Conservation (phyloP, 306 rosid species). For the Alnus glutinosa region DNA sequence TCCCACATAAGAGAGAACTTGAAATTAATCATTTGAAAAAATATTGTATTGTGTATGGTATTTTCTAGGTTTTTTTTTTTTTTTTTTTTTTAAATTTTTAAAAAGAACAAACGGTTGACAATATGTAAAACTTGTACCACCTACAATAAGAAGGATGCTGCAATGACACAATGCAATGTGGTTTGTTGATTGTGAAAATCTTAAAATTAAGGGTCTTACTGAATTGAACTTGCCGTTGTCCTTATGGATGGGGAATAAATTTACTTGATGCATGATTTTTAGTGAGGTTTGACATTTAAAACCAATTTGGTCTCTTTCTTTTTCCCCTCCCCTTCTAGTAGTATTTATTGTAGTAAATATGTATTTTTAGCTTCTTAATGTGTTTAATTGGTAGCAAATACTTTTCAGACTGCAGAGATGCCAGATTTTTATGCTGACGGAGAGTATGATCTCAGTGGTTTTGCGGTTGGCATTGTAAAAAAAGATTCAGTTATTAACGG, state of each 20-base stretch:
- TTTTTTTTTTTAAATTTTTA: neutral
- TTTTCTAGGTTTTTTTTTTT: too few relatives aligned
- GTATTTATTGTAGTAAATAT: neutral
- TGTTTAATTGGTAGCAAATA: constrained; percentile 17
- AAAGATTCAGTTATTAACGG: constrained; percentile 78
- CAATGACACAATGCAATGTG: neutral
- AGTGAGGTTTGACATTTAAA: neutral
- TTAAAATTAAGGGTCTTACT: neutral
- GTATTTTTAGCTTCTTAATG: constrained; percentile 1
- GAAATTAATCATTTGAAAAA: too few relatives aligned
- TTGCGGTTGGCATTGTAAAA: constrained; percentile 85
- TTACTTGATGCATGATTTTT: neutral
- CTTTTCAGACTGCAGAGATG: constrained; percentile 92
- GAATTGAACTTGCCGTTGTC: neutral
- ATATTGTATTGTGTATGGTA: too few relatives aligned
- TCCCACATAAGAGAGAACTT: too few relatives aligned
- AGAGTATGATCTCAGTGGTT: constrained; percentile 93
- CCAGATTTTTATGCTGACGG: constrained; percentile 88
- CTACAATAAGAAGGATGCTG: neutral
- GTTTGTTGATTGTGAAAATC: neutral
- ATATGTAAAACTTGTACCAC: neutral
- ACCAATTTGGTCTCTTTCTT: neutral
- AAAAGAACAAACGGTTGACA: neutral
- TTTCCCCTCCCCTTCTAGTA: neutral
- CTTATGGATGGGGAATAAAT: neutral